Conservation (phyloP, 2,329 filamentous ascomycete species). For the Plectosphaerella cucumerina region DNA sequence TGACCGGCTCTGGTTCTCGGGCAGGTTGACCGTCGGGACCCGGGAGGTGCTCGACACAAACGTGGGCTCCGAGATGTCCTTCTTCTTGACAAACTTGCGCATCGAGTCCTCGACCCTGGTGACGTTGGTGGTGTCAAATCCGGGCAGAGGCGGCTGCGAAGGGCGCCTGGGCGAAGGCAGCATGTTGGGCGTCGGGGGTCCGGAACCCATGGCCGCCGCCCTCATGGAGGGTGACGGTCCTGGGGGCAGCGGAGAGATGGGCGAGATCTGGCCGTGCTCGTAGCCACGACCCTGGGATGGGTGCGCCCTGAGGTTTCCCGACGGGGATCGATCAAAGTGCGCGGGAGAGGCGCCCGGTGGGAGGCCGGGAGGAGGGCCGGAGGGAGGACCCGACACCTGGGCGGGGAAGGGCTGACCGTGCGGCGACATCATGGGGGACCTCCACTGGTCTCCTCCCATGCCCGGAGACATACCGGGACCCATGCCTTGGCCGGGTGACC, state of each 20-base stretch:
- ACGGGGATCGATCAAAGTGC: constrained; percentile 20
- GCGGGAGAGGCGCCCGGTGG: constrained; percentile 8
- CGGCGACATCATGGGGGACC: constrained; percentile 44
- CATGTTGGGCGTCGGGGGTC: constrained; percentile 27
- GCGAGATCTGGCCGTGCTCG: constrained; percentile 37
- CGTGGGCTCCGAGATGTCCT: constrained; percentile 47
- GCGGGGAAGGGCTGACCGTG: constrained; percentile 20
- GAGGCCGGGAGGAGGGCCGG: constrained; percentile 7
- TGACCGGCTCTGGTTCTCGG: constrained; percentile 22
- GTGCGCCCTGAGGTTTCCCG: constrained; percentile 28
- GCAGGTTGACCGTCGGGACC: constrained; percentile 36
- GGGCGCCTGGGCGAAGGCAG: constrained; percentile 27
- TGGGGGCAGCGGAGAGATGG: constrained; percentile 35
- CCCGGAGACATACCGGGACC: background rate
- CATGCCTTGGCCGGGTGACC: constrained; percentile 37
- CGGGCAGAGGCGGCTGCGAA: constrained; percentile 23
- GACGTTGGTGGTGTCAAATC: constrained; percentile 14
- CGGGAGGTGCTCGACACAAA: constrained; percentile 43
- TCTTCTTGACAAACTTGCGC: constrained; percentile 38
- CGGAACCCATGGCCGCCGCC: constrained; percentile 15
- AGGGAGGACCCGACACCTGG: constrained; percentile 13
- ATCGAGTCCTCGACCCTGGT: constrained; percentile 31
- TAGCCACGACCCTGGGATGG: constrained; percentile 23
- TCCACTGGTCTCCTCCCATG: background rate
- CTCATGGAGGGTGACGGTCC: constrained; percentile 25